phyloP scores from a whole-genome alignment of 306 rosid species.

The Begonia loranthoides region DNA sequence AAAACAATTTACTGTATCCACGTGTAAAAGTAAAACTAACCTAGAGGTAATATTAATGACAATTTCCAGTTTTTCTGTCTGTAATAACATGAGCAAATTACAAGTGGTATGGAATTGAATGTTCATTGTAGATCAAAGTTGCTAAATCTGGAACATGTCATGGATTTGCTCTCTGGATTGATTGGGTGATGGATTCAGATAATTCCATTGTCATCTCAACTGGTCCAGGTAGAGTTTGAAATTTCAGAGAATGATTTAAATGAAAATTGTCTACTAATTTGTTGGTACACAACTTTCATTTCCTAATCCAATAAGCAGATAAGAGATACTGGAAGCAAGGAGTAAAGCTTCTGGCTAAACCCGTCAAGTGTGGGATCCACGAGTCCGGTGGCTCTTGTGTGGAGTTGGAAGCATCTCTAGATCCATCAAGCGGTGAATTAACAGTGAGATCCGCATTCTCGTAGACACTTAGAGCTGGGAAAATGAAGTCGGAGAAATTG shows the following conservation, averaged over 20 bases:
- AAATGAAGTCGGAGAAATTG: too few species aligned
- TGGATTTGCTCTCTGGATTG: conserved; percentile 80
- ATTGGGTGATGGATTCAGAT: conserved; percentile 77
- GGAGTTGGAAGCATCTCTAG: conserved; percentile 43
- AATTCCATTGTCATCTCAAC: conserved; percentile 47
- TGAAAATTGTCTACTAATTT: not conserved
- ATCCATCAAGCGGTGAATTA: conserved; percentile 57
- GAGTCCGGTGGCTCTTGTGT: conserved; percentile 25
- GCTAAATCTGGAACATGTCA: conserved; percentile 58
- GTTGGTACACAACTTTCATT: not conserved
- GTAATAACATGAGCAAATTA: too few species aligned
- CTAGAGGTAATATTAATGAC: too few species aligned
- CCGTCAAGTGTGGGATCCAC: conserved; percentile 36
- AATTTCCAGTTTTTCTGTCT: too few species aligned
- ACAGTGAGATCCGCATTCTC: conserved; percentile 22
- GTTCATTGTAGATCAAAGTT: conserved; percentile 43
- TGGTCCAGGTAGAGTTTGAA: conserved; percentile 60
- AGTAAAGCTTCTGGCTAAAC: conserved; percentile 66
- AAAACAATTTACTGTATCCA: too few species aligned
- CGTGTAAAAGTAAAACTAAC: too few species aligned
- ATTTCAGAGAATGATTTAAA: conserved; percentile 3
- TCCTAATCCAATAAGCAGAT: conserved; percentile 33
- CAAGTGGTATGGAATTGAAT: not conserved
- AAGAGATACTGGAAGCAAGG: conserved; percentile 92
- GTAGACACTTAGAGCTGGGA: conserved; percentile 4